Base-by-base conservation (phyloP, 148 eudicot genomes). In the Amaranthus hypochondriacus region DNA sequence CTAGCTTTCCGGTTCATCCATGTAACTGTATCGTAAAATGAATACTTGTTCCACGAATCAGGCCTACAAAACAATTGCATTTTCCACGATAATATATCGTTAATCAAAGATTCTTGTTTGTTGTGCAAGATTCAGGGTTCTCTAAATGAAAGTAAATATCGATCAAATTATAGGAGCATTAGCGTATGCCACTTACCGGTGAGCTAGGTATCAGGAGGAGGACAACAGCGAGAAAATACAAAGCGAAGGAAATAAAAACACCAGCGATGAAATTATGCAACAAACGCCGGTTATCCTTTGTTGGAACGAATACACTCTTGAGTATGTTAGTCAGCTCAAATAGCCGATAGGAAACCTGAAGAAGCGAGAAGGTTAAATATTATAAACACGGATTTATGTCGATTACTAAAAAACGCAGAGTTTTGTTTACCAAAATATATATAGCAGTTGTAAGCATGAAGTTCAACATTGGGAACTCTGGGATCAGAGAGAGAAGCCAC, bases 381-480 rank as follows among this genome's bases (percentile, higher is more conserved):
- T 6, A 2, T 9, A 59, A 46, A 13, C 50, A 18, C 43, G 51
- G 60, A 28, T 28, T 28, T n/a, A 70, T 49, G 52, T 15, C 56
- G 61, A 57, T 67, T n/a, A 43, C 3, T 14, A 46, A 51, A 39
- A 42, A 18, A 18, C 4, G 28, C 43, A 51, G 65, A 73, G 62
- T 53, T 42, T 55, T 63, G 60, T 76, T 89, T 78, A 95, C 98
- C 93, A 90, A 81, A 74, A 88, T 72, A 82, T 95, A 95, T 61
- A 90, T 82, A 57, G 98, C 87, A 67, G 98, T 92, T 13, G 93
- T 87, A 49, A 95, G 95, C 98, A 90, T 88, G 87, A 92, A 95
- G 84, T 95, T 95, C 59, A 95, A 92, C 89, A 95, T 73, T 43
- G 97, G 98, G 82, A 90, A 95, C 46, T 87, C 87, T 55, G 97